A percentile compares a stretch with the other conserved stretches of the same genome.
These are phyloP conservation scores for Blastocystis sp. DNA, from an alignment of 352 stramenopile species.

Conservation along the genomic window DNA sequence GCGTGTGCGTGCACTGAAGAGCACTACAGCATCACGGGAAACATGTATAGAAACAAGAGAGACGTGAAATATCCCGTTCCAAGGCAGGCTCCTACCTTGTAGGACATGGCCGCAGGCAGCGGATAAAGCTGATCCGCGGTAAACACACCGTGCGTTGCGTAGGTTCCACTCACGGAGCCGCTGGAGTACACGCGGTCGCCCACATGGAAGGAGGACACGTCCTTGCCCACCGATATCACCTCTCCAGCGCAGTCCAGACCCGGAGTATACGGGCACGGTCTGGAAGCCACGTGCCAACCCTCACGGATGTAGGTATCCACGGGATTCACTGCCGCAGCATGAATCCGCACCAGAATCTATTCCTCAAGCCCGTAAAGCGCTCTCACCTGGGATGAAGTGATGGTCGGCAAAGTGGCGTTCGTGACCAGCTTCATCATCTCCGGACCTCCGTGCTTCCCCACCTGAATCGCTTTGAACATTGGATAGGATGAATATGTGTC, in stretches of 20 bases:
- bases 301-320: constrained; percentile 70
- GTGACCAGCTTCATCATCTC: constrained; percentile 43
- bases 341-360: constrained; percentile 56
- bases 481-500: background rate
- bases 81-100: constrained; percentile 29
- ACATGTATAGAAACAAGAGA: constrained; percentile 31
- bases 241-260: constrained; percentile 61
- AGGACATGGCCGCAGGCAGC: constrained; percentile 10
- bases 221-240: constrained; percentile 38
- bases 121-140: constrained; percentile 57
- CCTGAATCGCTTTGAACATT: constrained; percentile 54
- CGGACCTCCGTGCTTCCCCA: constrained; percentile 55
- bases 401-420: background rate
- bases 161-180: constrained; percentile 58
- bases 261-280: constrained; percentile 58
- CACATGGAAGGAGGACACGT: constrained; percentile 52
- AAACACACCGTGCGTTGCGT: constrained; percentile 62
- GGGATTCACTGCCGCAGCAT: constrained; percentile 57
- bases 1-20: background rate
- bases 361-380: background rate
- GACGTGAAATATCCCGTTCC: constrained; percentile 69
- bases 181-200: constrained; percentile 64
- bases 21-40: constrained; percentile 41
- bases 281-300: constrained; percentile 34
- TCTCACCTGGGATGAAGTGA: constrained; percentile 30